These are phyloP conservation scores for Sporisorium iseilematis-ciliati DNA, from an alignment of 1,284 basidiomycete genomes.

Conservation along the genomic window DNA sequence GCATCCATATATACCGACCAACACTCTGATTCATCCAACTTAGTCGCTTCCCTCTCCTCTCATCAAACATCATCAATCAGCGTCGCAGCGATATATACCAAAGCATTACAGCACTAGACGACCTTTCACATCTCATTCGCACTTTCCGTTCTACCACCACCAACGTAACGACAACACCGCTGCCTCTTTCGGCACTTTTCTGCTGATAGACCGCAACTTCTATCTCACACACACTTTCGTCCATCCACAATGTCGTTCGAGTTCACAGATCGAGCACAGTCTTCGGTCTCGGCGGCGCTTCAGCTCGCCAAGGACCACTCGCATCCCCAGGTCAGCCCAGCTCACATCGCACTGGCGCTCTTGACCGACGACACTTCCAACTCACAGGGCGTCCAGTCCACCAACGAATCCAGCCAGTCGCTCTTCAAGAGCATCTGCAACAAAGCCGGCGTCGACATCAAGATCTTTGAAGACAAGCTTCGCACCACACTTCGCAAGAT, in stretches of 20 bases:
- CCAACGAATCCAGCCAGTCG: slow-evolving; percentile 71
- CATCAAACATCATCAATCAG: neutral
- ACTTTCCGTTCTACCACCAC: too few species aligned
- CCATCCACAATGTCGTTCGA: slow-evolving; percentile 70
- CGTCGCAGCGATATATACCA: neutral
- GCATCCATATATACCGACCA: neutral
- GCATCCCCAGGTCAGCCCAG: slow-evolving; percentile 79
- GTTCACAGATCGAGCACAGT: slow-evolving; percentile 83
- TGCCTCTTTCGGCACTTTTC: neutral
- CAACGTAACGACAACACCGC: neutral
- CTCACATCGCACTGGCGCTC: slow-evolving; percentile 81
- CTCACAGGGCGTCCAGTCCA: slow-evolving; percentile 57
- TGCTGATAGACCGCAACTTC: neutral
- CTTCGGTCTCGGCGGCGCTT: slow-evolving; percentile 77
- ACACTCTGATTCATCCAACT: neutral
- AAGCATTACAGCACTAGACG: neutral
- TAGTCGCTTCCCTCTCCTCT: neutral
- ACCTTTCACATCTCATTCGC: too few species aligned
- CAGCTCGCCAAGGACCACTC: slow-evolving; percentile 86
- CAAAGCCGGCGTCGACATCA: slow-evolving; percentile 80
- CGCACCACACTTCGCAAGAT: slow-evolving; percentile 62
- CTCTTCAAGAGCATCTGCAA: slow-evolving; percentile 81
- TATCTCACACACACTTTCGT: neutral
- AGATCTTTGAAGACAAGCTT: slow-evolving; percentile 58
- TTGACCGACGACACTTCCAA: slow-evolving; percentile 73